These are phyloP conservation scores for Mycena haematopus DNA, from an alignment of 768 basidiomycete genomes.

Conservation along the genomic window DNA sequence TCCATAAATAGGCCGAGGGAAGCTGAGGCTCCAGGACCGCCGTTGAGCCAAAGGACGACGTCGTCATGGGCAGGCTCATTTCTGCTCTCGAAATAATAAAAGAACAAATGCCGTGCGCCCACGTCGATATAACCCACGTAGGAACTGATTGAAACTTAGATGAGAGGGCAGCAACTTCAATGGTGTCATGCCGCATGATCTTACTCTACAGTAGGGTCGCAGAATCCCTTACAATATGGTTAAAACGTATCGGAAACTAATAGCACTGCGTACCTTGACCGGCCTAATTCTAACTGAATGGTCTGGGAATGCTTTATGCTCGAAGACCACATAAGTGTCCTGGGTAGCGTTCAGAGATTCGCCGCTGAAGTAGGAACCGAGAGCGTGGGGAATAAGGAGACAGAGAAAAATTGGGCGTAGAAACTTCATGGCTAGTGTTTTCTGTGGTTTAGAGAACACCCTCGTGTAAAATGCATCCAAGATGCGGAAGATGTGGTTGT, in stretches of 20 bases:
- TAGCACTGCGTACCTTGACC: background rate
- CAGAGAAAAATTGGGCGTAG: too few relatives aligned
- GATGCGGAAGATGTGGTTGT: too few relatives aligned
- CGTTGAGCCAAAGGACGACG: conserved; percentile 52
- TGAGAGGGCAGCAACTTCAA: background rate
- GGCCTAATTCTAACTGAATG: conserved; percentile 18
- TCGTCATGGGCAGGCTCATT: conserved; percentile 46
- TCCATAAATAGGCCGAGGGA: conserved; percentile 60
- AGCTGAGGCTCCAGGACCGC: conserved; percentile 43
- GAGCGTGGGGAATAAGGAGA: too few relatives aligned
- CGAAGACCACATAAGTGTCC: conserved; percentile 3
- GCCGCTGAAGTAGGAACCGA: too few relatives aligned
- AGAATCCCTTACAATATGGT: conserved; percentile 5
- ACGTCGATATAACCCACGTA: conserved; percentile 58
- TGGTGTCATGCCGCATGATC: too few relatives aligned
- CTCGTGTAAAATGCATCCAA: too few relatives aligned
- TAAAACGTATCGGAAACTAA: background rate
- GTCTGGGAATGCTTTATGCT: conserved; percentile 14
- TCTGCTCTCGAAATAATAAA: conserved; percentile 62
- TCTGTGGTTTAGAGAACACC: too few relatives aligned
- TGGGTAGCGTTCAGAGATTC: background rate
- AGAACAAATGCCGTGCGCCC: conserved; percentile 54
- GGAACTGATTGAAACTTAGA: conserved; percentile 33
- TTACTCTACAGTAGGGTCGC: conserved; percentile 15
- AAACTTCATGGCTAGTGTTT: too few relatives aligned